These are phyloP conservation scores for Chaetomidium leptoderma DNA, from an alignment of 495 filamentous ascomycete species.

Conservation along the genomic window DNA sequence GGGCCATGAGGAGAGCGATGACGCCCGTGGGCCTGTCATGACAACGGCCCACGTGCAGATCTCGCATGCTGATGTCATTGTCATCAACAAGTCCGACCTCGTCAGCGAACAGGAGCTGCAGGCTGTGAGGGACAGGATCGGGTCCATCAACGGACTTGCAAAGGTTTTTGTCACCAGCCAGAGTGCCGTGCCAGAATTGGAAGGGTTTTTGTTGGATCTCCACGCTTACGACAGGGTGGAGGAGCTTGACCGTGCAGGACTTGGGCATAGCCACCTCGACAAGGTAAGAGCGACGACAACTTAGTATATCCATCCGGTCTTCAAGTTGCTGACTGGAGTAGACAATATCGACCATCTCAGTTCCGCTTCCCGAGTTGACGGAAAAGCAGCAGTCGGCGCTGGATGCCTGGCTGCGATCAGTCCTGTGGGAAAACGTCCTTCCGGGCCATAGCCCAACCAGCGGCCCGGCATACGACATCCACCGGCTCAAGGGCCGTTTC, in stretches of 20 bases:
- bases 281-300: constrained; percentile 69
- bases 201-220: constrained; percentile 80
- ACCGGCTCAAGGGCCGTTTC: constrained; percentile 79
- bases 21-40: constrained; percentile 55
- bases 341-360: constrained; percentile 82
- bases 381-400: constrained; percentile 52
- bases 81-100: constrained; percentile 92
- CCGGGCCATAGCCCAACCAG: constrained; percentile 37
- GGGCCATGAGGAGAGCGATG: constrained; percentile 50
- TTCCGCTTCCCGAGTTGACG: constrained; percentile 56
- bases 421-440: constrained; percentile 76
- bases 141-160: constrained; percentile 84
- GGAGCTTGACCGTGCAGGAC: constrained; percentile 57
- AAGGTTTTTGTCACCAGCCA: constrained; percentile 76
- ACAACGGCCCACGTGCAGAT: constrained; percentile 95
- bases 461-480: constrained; percentile 59
- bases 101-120: constrained; percentile 67
- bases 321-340: constrained; percentile 28
- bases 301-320: constrained; percentile 33
- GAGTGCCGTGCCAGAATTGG: constrained; percentile 72
- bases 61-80: constrained; percentile 91
- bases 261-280: constrained; percentile 78
- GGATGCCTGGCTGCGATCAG: constrained; percentile 76
- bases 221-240: constrained; percentile 87
- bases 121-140: constrained; percentile 59